These are phyloP conservation scores for Aureobasidium uvarum DNA, from an alignment of 2,329 filamentous ascomycete genomes.

Conservation along the genomic window DNA sequence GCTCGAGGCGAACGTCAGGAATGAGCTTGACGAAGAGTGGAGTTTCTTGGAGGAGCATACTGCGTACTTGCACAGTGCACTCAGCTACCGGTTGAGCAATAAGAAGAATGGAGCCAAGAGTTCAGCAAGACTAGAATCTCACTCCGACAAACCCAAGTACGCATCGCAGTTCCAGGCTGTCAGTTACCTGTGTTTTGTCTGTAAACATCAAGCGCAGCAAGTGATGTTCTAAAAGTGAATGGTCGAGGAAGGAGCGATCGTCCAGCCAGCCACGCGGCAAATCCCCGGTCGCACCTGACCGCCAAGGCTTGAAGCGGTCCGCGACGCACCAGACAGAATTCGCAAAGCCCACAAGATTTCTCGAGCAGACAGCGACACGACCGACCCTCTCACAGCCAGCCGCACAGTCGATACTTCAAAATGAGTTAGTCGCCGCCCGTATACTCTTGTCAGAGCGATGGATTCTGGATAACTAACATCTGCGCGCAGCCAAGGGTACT, in stretches of 20 bases:
- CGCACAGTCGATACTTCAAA: slow-evolving; percentile 28
- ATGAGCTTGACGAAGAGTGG: not conserved
- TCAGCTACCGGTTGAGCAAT: not conserved
- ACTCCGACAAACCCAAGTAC: not conserved
- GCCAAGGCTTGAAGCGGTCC: slow-evolving; percentile 1
- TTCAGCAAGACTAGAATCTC: not conserved
- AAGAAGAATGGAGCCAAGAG: not conserved
- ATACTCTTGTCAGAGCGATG: slow-evolving; percentile 10
- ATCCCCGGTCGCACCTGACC: not conserved
- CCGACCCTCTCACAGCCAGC: slow-evolving; percentile 27
- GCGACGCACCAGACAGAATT: not conserved
- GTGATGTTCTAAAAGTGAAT: not conserved
- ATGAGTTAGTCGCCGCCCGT: slow-evolving; percentile 30
- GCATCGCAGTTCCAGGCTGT: not conserved
- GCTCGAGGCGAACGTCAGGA: not conserved
- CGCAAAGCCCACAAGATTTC: not conserved
- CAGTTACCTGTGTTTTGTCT: not conserved
- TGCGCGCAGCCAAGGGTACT: slow-evolving; percentile 63
- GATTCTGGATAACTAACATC: slow-evolving; percentile 45
- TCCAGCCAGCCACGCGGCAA: not conserved
- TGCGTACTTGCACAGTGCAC: not conserved
- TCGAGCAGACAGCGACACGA: slow-evolving; percentile 23
- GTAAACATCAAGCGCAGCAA: not conserved
- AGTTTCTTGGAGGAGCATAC: not conserved
- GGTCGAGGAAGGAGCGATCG: slow-evolving; percentile 1